phyloP scores from a whole-genome alignment of 2,329 filamentous ascomycete species.

The Aspergillus pseudonomiae region DNA sequence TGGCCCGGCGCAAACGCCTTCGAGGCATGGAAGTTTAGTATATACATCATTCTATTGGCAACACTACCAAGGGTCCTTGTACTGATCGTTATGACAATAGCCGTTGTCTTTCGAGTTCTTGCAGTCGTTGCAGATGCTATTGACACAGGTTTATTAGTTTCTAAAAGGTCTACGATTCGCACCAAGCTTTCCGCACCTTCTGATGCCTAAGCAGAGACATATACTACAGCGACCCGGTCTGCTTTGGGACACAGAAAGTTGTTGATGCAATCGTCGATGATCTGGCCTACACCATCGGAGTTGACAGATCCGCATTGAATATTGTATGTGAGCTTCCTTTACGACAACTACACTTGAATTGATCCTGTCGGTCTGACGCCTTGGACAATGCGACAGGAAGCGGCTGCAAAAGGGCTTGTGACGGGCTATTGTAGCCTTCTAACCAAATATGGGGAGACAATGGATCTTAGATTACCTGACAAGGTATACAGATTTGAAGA shows the following conservation, averaged over 20 bases:
- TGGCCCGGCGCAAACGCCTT: conserved; percentile 59
- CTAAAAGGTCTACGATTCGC: conserved; percentile 56
- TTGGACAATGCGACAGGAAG: conserved; percentile 36
- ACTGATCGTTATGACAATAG: conserved; percentile 35
- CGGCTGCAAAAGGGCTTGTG: conserved; percentile 48
- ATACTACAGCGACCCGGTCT: conserved; percentile 63
- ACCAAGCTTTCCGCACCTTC: not conserved
- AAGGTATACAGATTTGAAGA: conserved; percentile 25
- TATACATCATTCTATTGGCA: conserved; percentile 1
- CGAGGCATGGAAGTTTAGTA: conserved; percentile 59
- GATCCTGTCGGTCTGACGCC: not conserved
- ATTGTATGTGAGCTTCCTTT: conserved; percentile 49
- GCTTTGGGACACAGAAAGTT: conserved; percentile 60
- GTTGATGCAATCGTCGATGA: conserved; percentile 65
- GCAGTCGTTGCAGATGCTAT: conserved; percentile 59
- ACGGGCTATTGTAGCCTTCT: conserved; percentile 37
- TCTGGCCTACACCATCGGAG: conserved; percentile 61
- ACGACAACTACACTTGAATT: not conserved
- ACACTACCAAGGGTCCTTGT: not conserved
- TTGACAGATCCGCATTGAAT: conserved; percentile 58
- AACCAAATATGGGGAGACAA: conserved; percentile 21
- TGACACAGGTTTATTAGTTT: conserved; percentile 51
- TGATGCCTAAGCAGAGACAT: conserved; percentile 55
- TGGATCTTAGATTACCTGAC: conserved; percentile 44
- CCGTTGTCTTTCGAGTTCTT: conserved; percentile 58